Evolutionary conservation across 305 asterid genomes (phyloP), one percentile per base, ranked within the genome.

Genomic region (Lippia alba): DNA sequence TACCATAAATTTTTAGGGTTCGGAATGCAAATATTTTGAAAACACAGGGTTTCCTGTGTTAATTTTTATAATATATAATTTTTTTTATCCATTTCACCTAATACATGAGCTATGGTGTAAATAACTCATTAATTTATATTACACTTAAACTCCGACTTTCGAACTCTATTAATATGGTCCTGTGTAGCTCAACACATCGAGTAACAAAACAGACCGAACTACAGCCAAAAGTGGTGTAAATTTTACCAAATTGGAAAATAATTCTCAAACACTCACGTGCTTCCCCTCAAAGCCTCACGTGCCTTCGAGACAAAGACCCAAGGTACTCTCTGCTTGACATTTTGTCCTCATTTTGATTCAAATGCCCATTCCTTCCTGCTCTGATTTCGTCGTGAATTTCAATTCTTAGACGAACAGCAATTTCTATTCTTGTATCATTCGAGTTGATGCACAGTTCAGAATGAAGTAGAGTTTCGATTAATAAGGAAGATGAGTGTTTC

Each of bases 401-500:
- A 32, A 18, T 33, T 45, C 61, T 2, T 20, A 36, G 0, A 45
- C 70, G 6, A 54, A 51, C 58, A 57, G 60, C 66, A 46, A 49
- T 40, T 32, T 41, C 61, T 39, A 19, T 63, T n/a, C 33, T 56
- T 64, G 41, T 4, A 24, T 36, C 8, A 36, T 30, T 74, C 62
- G 69, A 44, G 20, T 40, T 12, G 63, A 55, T 60, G 61, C 41
- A 0, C 51, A 24, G 56, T 63, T 39, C 12, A 78, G 57, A 70
- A 78, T 78, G 83, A 79, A 74, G 73, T 70, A 51, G 70, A 44
- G 48, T n/a, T 11, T 10, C 9, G 61, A 66, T 30, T 46, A 53
- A 10, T 5, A 67, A 66, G 45, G 67, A 89, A 87, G 78, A 91
- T 94, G 97, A 94, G 92, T 77, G 96, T 88, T 51, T 88, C 97